Base-by-base conservation (phyloP, 768 basidiomycete genomes). In the Suillus brevipes region DNA sequence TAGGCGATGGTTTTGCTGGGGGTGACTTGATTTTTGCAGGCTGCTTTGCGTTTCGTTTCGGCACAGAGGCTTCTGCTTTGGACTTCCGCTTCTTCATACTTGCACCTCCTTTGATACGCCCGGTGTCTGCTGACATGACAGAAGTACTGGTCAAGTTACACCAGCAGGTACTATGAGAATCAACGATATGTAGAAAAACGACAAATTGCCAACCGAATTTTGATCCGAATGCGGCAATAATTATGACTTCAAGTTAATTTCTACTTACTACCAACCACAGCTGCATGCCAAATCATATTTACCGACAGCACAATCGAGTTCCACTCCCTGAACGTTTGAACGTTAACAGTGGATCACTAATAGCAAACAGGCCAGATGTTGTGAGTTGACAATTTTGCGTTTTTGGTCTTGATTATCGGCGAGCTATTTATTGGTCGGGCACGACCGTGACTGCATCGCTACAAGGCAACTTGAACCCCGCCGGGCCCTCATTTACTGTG, bases 371-470 rank as follows among this genome's bases (percentile, higher is more conserved):
- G 16, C 40, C 16, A 7, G 14, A 95, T 72, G 93, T 92, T 72
- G 93, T 92, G 64, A 68, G 87, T 75, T 4, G 25, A 34, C n/a
- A 31, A 18, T 37, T 37, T 20, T 20, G 42, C n/a, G 6, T 36
- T 13, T 55, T n/a, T 6, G 53, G 12, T 38, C 28, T 23, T 16
- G 7, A 42, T 63, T 42, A 60, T 23, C 97, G 74, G 97, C 97
- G 7, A 97, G 37, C 37, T 13, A 38, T 38, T 38, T 95, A 94
- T 89, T 81, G 71, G 97, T 99, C 18, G 5, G 18, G 42, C 59
- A 98, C 97, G 18, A n/a, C n/a, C n/a, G n/a, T n/a, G n/a, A 99
- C 94, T 8, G 98, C 96, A 0, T 95, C 94, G 3, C 72, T 88
- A 60, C 93, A 97, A 76, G 97, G 96, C 25, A 97, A 97, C 78